Evolutionary conservation across 2,329 filamentous ascomycete species (phyloP).

Genomic region (Meredithiella fracta): DNA sequence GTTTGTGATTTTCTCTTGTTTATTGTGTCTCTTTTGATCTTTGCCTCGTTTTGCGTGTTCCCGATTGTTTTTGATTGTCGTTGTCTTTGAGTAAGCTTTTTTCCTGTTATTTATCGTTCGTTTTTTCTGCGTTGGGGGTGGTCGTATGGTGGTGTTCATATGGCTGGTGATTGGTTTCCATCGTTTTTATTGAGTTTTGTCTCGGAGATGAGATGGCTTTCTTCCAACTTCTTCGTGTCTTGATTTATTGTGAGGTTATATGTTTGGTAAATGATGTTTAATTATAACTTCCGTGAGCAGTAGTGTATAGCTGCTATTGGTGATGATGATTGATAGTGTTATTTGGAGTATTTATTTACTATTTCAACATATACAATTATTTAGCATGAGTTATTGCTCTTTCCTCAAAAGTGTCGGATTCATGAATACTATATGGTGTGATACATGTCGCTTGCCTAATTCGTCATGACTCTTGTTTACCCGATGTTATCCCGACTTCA

Average conservation of each 20-base stretch:
- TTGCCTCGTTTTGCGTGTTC: conserved; percentile 1
- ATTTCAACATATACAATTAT: too few relatives aligned
- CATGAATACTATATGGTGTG: background rate
- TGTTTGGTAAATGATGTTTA: too few relatives aligned
- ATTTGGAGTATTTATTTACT: too few relatives aligned
- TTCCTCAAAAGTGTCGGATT: too few relatives aligned
- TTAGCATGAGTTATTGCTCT: too few relatives aligned
- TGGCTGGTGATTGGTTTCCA: background rate
- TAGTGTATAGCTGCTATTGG: too few relatives aligned
- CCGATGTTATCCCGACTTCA: background rate
- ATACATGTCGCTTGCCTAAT: background rate
- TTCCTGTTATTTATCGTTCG: conserved; percentile 7
- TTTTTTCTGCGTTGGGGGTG: conserved; percentile 6
- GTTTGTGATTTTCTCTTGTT: background rate
- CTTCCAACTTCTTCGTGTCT: conserved; percentile 1
- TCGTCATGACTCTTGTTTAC: background rate
- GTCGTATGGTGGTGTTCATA: conserved; percentile 5
- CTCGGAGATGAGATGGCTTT: conserved; percentile 2
- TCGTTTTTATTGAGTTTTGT: background rate
- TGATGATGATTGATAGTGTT: too few relatives aligned
- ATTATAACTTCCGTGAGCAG: too few relatives aligned
- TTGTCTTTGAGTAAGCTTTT: too few relatives aligned
- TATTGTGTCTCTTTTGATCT: background rate
- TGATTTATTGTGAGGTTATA: background rate
- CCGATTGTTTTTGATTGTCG: background rate